Conservation (phyloP, 768 basidiomycete species). For the Trametes cinnabarina region DNA sequence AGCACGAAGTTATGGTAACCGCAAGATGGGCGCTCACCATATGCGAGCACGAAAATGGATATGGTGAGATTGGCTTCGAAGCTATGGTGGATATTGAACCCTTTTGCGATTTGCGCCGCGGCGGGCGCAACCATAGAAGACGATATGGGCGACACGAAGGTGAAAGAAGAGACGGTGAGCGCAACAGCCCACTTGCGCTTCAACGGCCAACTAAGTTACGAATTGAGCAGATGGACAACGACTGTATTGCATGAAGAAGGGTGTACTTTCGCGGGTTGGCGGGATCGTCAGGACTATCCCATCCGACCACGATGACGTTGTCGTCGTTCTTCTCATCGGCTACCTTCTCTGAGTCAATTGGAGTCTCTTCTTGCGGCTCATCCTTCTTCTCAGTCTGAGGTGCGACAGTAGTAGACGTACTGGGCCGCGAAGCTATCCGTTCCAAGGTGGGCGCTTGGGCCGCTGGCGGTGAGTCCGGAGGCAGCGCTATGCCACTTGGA, state of each 20-base stretch:
- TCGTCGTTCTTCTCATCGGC: not conserved
- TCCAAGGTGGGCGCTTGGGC: not conserved
- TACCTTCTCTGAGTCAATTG: not conserved
- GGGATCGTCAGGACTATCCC: conserved; percentile 38
- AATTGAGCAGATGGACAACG: too few relatives aligned
- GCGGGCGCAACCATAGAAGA: conserved; percentile 79
- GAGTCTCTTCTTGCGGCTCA: not conserved
- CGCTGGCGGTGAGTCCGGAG: not conserved
- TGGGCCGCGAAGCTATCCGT: not conserved
- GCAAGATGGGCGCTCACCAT: conserved; percentile 39
- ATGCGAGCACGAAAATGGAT: conserved; percentile 60
- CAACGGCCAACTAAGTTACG: conserved; percentile 50
- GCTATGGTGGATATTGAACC: conserved; percentile 53
- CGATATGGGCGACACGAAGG: conserved; percentile 45
- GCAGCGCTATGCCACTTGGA: not conserved
- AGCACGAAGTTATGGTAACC: conserved; percentile 1
- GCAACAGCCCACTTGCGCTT: conserved; percentile 53
- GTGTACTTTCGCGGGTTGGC: conserved; percentile 37
- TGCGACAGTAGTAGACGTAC: not conserved
- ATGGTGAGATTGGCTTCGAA: conserved; percentile 55
- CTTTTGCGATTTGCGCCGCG: conserved; percentile 42
- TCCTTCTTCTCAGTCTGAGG: not conserved
- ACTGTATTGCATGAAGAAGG: not conserved
- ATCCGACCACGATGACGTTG: conserved; percentile 29
- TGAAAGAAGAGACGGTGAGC: conserved; percentile 24